Conservation (phyloP, 805 yeast species). For the Barnettozyma vustinii region DNA sequence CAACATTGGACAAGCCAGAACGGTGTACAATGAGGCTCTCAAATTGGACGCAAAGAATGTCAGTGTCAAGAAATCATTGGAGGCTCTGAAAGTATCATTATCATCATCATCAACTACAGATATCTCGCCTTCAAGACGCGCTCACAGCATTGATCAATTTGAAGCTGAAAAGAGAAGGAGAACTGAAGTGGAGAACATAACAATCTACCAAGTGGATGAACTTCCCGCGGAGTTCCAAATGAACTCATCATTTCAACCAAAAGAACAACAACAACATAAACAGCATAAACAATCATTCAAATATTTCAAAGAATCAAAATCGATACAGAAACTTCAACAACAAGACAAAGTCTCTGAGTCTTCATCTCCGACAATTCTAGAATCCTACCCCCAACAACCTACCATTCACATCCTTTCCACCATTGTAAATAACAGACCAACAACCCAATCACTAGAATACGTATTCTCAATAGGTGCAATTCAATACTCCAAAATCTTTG, state of each 20-base stretch:
- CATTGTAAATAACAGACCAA: conserved; percentile 31
- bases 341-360: background rate
- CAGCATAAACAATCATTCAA: conserved; percentile 40
- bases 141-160: conserved; percentile 42
- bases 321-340: background rate
- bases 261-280: background rate
- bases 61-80: conserved; percentile 28
- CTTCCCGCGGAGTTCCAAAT: conserved; percentile 35
- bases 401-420: conserved; percentile 30
- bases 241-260: background rate
- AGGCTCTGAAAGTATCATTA: conserved; percentile 25
- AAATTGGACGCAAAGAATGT: conserved; percentile 36
- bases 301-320: conserved; percentile 53
- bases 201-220: conserved; percentile 36
- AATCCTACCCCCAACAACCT: background rate
- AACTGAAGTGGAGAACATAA: conserved; percentile 21
- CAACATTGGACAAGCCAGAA: conserved; percentile 23
- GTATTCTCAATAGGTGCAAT: conserved; percentile 28
- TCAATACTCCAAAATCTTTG: conserved; percentile 30
- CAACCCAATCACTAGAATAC: conserved; percentile 32
- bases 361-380: background rate
- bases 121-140: conserved; percentile 31
- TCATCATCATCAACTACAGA: background rate
- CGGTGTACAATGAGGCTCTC: conserved; percentile 33
- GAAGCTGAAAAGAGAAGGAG: conserved; percentile 30